A percentile compares a stretch with the other conserved stretches of the same genome.
Evolutionary conservation across 2,329 filamentous ascomycete species (phyloP).

Genomic region (Fusarium sp.): DNA sequence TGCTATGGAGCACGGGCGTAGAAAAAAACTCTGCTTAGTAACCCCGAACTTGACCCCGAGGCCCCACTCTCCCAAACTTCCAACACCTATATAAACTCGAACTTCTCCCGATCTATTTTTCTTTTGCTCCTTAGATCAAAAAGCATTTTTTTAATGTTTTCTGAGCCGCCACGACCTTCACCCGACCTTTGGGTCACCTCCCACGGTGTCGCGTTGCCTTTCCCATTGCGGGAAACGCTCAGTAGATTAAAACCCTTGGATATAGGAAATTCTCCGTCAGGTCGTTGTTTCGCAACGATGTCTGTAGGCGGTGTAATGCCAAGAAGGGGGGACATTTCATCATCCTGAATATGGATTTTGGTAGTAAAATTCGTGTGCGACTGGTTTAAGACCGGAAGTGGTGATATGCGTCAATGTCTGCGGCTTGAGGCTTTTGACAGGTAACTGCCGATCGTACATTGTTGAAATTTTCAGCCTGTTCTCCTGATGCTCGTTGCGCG

Average conservation of each 20-base stretch:
- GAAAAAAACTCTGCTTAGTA: conserved; percentile 32
- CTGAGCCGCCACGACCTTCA: conserved; percentile 75
- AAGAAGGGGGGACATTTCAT: conserved; percentile 70
- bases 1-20: not conserved
- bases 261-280: conserved; percentile 72
- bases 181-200: conserved; percentile 50
- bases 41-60: not conserved
- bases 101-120: conserved; percentile 49
- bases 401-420: not conserved
- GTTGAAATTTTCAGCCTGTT: not conserved
- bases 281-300: conserved; percentile 53
- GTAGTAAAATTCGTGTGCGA: not conserved
- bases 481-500: not conserved
- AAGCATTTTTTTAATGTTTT: conserved; percentile 58
- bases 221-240: conserved; percentile 64
- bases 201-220: conserved; percentile 74
- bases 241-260: conserved; percentile 71
- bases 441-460: not conserved
- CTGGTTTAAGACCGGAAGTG: not conserved
- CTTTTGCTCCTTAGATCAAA: conserved; percentile 68
- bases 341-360: conserved; percentile 40
- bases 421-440: not conserved
- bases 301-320: conserved; percentile 67
- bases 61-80: conserved; percentile 39
- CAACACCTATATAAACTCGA: conserved; percentile 44